Percentiles rank a stretch among this genome's conserved stretches.
Evolutionary conservation across 2,329 filamentous ascomycete species (phyloP).

Genomic region (Helicocarpus griseus): DNA sequence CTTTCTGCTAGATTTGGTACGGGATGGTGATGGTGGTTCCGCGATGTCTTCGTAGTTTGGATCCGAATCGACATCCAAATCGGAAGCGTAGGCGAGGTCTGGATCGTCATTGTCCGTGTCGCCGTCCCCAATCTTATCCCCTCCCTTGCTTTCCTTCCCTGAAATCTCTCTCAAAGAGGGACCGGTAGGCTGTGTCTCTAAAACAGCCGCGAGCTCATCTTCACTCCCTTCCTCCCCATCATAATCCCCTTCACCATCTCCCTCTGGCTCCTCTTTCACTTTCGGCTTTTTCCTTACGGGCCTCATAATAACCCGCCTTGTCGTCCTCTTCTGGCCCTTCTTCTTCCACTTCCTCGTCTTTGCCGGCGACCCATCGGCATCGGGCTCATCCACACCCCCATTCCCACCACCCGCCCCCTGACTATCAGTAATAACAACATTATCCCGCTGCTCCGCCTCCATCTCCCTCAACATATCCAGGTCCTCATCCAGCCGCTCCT

Average conservation of each 20-base stretch:
- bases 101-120: no score
- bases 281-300: constrained; percentile 28
- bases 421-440: constrained; percentile 28
- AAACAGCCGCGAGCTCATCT: constrained; percentile 21
- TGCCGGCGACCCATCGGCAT: constrained; percentile 4
- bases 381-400: constrained; percentile 5
- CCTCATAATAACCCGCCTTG: constrained; percentile 34
- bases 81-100: constrained; percentile 21
- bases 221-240: constrained; percentile 14
- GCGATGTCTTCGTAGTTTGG: constrained; percentile 19
- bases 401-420: constrained; percentile 16
- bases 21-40: constrained; percentile 15
- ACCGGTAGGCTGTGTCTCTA: constrained; percentile 19
- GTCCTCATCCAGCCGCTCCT: constrained; percentile 33
- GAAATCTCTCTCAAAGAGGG: not conserved
- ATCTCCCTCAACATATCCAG: constrained; percentile 36
- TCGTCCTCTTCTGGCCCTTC: constrained; percentile 41
- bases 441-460: constrained; percentile 25
- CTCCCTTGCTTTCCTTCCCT: constrained; percentile 8
- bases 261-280: constrained; percentile 16
- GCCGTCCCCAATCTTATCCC: constrained; percentile 13
- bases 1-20: constrained; percentile 27
- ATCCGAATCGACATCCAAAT: constrained; percentile 14
- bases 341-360: constrained; percentile 31
- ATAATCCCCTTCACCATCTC: constrained; percentile 6